These are phyloP conservation scores for Trametes punicea DNA, from an alignment of 768 basidiomycete genomes.

Conservation along the genomic window DNA sequence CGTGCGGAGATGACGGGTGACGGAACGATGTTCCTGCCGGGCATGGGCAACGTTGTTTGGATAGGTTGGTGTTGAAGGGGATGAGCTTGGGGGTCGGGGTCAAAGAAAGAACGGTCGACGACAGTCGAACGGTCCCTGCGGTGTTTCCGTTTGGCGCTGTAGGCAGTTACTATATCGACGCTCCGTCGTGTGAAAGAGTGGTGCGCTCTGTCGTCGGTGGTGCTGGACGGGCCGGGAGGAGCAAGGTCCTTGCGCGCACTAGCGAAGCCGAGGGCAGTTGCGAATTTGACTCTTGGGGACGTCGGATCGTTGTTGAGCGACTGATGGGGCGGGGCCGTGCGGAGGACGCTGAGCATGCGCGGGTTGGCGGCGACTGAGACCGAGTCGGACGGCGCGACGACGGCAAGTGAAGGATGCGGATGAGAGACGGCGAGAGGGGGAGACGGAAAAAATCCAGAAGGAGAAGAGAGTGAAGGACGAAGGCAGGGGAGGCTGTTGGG, in stretches of 20 bases:
- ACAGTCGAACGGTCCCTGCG: constrained; percentile 35
- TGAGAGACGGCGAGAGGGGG: constrained; percentile 28
- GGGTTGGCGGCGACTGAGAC: constrained; percentile 16
- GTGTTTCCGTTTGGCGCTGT: constrained; percentile 35
- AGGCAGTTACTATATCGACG: constrained; percentile 41
- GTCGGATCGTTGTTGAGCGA: constrained; percentile 28
- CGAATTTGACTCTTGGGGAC: constrained; percentile 43
- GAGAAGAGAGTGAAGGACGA: constrained; percentile 25
- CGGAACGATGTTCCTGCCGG: constrained; percentile 26
- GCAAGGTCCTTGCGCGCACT: constrained; percentile 31
- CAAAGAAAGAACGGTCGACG: constrained; percentile 43
- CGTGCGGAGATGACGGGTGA: constrained; percentile 30
- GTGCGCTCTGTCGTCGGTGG: constrained; percentile 30
- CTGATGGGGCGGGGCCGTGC: constrained; percentile 30
- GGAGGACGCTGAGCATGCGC: constrained; percentile 45
- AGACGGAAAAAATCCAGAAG: constrained; percentile 25
- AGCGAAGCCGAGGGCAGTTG: constrained; percentile 45
- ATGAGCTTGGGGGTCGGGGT: constrained; percentile 31
- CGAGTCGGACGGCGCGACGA: constrained; percentile 26
- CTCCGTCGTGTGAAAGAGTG: constrained; percentile 38
- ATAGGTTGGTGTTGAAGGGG: neutral
- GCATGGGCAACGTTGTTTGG: constrained; percentile 20
- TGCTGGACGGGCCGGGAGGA: constrained; percentile 11
- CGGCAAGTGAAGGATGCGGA: constrained; percentile 23
- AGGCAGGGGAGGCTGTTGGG: constrained; percentile 28